phyloP scores from a whole-genome alignment of 2,329 filamentous ascomycete genomes.

The Calonectria fujianensis region DNA sequence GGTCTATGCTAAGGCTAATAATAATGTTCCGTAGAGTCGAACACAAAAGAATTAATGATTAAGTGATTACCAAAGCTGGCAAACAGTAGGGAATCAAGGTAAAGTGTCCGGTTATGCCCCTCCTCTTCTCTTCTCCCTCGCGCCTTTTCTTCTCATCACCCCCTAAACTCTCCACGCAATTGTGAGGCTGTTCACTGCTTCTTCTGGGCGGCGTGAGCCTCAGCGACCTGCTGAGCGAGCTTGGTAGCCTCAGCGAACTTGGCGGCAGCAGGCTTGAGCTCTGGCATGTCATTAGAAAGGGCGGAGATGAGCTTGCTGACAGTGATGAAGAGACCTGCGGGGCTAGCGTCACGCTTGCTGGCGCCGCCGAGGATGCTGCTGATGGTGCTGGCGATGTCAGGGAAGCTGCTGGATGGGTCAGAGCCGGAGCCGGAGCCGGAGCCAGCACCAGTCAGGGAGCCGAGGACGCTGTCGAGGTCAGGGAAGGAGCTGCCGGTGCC shows the following conservation, averaged over 20 bases:
- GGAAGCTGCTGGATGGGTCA: neutral
- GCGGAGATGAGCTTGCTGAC: conserved; percentile 4
- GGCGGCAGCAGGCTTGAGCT: neutral
- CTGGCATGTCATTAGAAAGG: conserved; percentile 3
- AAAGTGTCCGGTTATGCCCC: neutral
- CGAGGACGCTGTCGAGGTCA: neutral
- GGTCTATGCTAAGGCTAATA: neutral
- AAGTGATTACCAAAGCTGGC: neutral
- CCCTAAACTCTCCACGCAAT: no score
- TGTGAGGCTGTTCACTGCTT: neutral
- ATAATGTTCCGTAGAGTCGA: neutral
- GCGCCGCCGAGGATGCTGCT: conserved; percentile 22
- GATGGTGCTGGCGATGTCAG: conserved; percentile 2
- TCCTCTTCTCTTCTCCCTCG: neutral
- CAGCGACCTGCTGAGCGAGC: neutral
- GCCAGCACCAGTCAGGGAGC: neutral
- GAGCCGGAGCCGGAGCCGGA: neutral
- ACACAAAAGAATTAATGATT: conserved; percentile 21
- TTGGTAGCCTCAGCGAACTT: conserved; percentile 17
- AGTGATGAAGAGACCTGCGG: neutral
- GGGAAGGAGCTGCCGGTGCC: neutral
- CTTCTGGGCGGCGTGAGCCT: neutral
- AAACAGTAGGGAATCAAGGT: neutral
- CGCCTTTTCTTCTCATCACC: neutral
- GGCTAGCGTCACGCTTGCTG: neutral